Evolutionary conservation across 139 green algal genomes (phyloP).

Genomic region (Micractinium conductrix): DNA sequence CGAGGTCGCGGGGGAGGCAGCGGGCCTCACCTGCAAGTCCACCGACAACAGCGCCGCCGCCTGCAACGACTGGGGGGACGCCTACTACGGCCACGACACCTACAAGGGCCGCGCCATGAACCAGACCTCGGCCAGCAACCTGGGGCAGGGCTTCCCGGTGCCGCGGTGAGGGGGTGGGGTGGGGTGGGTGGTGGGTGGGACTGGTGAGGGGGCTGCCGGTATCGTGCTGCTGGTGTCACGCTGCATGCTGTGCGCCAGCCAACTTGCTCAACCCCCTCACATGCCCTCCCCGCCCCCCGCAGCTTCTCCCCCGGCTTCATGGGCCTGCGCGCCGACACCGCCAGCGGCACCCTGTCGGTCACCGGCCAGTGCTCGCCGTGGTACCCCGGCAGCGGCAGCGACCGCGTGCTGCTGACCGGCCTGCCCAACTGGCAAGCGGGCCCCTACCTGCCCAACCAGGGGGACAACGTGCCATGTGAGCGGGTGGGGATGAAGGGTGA

Average conservation of each 20-base stretch:
- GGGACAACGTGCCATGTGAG: constrained; percentile 6
- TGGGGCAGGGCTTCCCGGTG: not conserved
- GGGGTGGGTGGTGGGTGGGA: too few relatives aligned
- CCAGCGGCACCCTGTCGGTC: not conserved
- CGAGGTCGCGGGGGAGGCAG: not conserved
- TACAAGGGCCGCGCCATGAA: not conserved
- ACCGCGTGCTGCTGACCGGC: not conserved
- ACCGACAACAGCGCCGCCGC: not conserved
- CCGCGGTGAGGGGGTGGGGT: too few relatives aligned
- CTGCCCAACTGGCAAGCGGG: constrained; percentile 10
- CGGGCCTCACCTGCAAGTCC: not conserved
- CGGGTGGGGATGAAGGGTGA: not conserved
- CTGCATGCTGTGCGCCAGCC: too few relatives aligned
- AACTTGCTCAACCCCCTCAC: too few relatives aligned
- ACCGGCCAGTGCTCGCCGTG: not conserved
- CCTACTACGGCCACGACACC: not conserved
- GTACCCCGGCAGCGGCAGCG: not conserved
- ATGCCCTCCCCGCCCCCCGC: too few relatives aligned
- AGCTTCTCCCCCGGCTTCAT: constrained; percentile 7
- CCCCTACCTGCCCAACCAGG: not conserved
- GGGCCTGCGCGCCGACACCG: not conserved
- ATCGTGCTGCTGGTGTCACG: too few relatives aligned
- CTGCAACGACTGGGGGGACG: not conserved
- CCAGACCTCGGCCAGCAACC: not conserved
- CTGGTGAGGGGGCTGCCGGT: too few relatives aligned